Conservation (phyloP, 805 yeast species). For the Candida michaelii region DNA sequence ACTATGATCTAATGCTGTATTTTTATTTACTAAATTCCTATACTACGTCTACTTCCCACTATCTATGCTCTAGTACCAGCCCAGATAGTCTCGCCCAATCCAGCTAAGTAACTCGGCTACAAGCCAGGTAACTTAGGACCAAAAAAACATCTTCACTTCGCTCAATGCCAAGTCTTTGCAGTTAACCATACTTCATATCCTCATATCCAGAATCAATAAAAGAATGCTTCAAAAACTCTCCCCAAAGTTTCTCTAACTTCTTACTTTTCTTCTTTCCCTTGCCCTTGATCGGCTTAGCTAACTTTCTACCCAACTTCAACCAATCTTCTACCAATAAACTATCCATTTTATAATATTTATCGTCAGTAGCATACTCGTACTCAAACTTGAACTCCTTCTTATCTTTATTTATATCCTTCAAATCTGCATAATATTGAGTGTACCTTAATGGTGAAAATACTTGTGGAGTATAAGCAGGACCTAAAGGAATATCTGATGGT, state of each 20-base stretch:
- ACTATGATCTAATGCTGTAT: too few relatives aligned
- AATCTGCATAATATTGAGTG: constrained; percentile 73
- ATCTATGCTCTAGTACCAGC: too few relatives aligned
- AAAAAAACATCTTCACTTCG: not conserved
- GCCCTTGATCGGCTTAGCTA: constrained; percentile 44
- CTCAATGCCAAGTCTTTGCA: not conserved
- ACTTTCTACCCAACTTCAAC: constrained; percentile 53
- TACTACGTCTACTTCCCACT: too few relatives aligned
- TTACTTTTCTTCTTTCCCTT: constrained; percentile 6
- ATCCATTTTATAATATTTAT: constrained; percentile 52
- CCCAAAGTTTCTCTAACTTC: constrained; percentile 52
- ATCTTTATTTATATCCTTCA: constrained; percentile 47
- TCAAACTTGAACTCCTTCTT: constrained; percentile 53
- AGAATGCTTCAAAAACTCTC: constrained; percentile 52
- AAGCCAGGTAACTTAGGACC: too few relatives aligned
- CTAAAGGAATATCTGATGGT: constrained; percentile 55
- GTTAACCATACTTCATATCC: constrained; percentile 42
- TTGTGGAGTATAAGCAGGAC: constrained; percentile 77
- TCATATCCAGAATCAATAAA: constrained; percentile 69
- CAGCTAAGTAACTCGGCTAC: too few relatives aligned
- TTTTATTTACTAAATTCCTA: too few relatives aligned
- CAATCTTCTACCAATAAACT: constrained; percentile 61
- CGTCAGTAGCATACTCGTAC: constrained; percentile 70
- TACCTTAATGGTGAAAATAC: constrained; percentile 70
- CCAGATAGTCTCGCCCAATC: too few relatives aligned